Evolutionary conservation across 2,329 filamentous ascomycete genomes (phyloP).

Genomic region (Didymellaceae sp.): DNA sequence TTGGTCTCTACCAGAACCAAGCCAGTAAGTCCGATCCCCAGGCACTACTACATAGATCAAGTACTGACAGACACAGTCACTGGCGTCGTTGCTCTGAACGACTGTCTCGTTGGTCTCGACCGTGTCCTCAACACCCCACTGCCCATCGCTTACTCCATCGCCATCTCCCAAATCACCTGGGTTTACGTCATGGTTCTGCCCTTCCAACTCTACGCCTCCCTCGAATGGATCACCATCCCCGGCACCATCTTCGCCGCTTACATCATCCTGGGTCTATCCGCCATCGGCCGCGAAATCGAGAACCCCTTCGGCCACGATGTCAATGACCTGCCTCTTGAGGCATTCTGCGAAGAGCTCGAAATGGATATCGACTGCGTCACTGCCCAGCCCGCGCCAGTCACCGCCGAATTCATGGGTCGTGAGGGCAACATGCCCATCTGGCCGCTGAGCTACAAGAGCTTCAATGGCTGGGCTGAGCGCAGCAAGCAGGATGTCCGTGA

Average conservation of each 20-base stretch:
- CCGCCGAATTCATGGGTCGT: slow-evolving; percentile 59
- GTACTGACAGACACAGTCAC: slow-evolving; percentile 53
- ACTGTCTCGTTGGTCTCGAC: slow-evolving; percentile 74
- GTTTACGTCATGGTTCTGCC: slow-evolving; percentile 81
- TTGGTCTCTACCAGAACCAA: slow-evolving; percentile 66
- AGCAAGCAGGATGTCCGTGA: slow-evolving; percentile 53
- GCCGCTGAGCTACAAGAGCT: slow-evolving; percentile 58
- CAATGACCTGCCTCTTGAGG: slow-evolving; percentile 71
- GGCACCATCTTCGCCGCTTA: slow-evolving; percentile 75
- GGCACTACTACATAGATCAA: no score
- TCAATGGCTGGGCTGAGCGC: slow-evolving; percentile 45
- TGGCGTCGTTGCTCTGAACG: slow-evolving; percentile 69
- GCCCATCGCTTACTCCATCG: slow-evolving; percentile 81
- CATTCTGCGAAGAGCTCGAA: slow-evolving; percentile 77
- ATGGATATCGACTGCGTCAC: slow-evolving; percentile 77
- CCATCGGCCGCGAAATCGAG: slow-evolving; percentile 82
- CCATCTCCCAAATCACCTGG: slow-evolving; percentile 86
- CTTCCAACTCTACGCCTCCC: slow-evolving; percentile 73
- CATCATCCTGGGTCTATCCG: slow-evolving; percentile 80
- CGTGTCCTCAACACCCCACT: slow-evolving; percentile 83
- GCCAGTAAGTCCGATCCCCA: slow-evolving; percentile 45
- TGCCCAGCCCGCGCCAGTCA: slow-evolving; percentile 60
- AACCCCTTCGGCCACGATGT: slow-evolving; percentile 86
- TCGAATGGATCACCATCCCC: slow-evolving; percentile 79
- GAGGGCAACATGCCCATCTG: slow-evolving; percentile 62